A percentile compares a stretch with the other conserved stretches of the same genome.
phyloP scores from a whole-genome alignment of 1,284 basidiomycete genomes.

The Hemileccinum hortonii region DNA sequence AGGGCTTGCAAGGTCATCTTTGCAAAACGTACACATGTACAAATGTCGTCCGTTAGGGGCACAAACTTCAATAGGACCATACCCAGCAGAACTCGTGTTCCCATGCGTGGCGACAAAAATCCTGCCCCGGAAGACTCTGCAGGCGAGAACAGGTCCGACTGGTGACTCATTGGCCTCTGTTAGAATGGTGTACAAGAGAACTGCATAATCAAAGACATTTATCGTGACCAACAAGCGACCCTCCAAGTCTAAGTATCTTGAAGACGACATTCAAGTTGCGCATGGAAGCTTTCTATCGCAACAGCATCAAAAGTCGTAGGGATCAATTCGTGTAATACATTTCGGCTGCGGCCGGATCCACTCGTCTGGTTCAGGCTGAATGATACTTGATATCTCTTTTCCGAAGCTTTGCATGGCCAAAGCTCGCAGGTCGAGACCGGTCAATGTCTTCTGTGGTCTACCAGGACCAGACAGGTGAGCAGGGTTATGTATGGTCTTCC shows the following conservation, averaged over 20 bases:
- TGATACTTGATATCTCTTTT: neutral
- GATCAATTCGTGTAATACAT: slow-evolving; percentile 17
- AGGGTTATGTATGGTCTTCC: neutral
- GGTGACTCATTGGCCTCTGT: no score
- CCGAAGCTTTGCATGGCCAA: neutral
- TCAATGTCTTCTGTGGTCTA: neutral
- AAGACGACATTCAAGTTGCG: no score
- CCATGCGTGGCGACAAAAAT: slow-evolving; percentile 18
- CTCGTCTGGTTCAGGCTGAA: slow-evolving; percentile 9
- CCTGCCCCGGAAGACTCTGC: slow-evolving; percentile 10
- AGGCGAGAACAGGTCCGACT: slow-evolving; percentile 19
- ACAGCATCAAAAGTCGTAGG: slow-evolving; percentile 7
- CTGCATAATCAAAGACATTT: no score
- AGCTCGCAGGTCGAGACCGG: neutral
- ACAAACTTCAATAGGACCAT: no score
- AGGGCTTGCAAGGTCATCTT: no score
- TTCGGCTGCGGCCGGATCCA: slow-evolving; percentile 27
- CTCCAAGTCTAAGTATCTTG: no score
- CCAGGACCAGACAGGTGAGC: neutral
- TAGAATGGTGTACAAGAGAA: no score
- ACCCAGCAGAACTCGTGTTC: slow-evolving; percentile 23
- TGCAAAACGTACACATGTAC: no score
- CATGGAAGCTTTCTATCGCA: neutral
- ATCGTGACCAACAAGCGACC: no score
- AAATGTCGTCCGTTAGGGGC: no score